Evolutionary conservation across 2,329 filamentous ascomycete species (phyloP), one percentile per base, ranked within the genome.

Genomic region (Fusarium sp.): DNA sequence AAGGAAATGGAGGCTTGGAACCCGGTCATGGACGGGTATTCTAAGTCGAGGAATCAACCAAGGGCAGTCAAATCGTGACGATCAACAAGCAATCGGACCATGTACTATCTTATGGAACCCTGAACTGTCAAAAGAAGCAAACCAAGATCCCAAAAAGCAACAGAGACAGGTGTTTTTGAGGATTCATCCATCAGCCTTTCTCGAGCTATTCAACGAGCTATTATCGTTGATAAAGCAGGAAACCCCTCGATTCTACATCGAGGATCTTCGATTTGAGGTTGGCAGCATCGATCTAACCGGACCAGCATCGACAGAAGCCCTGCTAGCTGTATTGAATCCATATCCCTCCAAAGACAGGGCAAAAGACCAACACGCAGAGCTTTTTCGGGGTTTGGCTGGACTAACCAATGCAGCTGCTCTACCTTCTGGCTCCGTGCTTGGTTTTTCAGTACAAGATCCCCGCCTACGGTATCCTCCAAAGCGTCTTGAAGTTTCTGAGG

Each of bases 171-270:
- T 91, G 1, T 86, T 94, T 52, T 75, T 97, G 47, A 83, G 93
- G 50, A 78, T 94, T 2, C 94, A 98, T 72, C 95, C 95, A 3
- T 89, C 93, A 17, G 89, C 90, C 7, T 94, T 92, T 68, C 76
- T 87, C 2, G 84, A 90, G 65, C 73, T 88, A 0, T 93, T 91
- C 79, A 79, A 86, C 19, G 82, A 89, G 57, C 73, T 92, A 3
- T 68, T 87, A 14, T 78, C 79, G 3, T 73, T 87, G 2, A 79
- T 80, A 15, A 88, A 85, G 68, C 81, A 84, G 59, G 84, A 86
- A 63, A 87, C 81, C 35, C 88, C 88, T 2, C 78, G 79, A 5
- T 79, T 90, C 7, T 83, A 82, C 27, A 78, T 91, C 8, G 87
- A 91, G 66, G 89, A 92, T 67, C 72, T 91, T 31, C 84, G 89